Evolutionary conservation across 1,139 yeast species (phyloP), one percentile per base, ranked within the genome.

Genomic region (Suhomyces wounanorum): DNA sequence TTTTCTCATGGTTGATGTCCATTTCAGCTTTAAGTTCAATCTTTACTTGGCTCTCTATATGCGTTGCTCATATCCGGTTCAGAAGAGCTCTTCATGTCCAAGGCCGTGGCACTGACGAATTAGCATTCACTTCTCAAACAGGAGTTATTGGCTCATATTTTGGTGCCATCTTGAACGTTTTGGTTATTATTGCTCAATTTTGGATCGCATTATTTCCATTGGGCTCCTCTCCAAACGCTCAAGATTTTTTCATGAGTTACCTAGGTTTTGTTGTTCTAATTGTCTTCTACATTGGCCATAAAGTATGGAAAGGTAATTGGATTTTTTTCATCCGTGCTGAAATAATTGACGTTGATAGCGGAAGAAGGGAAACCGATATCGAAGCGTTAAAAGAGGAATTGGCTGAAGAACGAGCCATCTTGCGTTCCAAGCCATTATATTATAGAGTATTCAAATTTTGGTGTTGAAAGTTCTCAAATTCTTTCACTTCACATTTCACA

Each of bases 291-390:
- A 6, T 73, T 13, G 77, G 75, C 21, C 78, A 75, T 62, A 75
- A 75, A 60, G 53, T 75, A 28, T 74, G 77, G 78, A 71, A 65
- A 57, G 63, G 58, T 9, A 72, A 73, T 61, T 73, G 61, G 61
- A 60, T 57, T 14, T 52, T 81, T 13, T 73, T 68, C 58, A 72
- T 79, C 56, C 71, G 77, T 51, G 75, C 82, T 33, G 63, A 68
- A 43, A 82, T 83, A 49, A 79, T 86, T 59, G 90, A 86, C 64
- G 68, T 86, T 53, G 88, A 84, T 58, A 75, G 87, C 16, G 90
- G 89, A 61, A 83, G 90, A 81, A 80, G 84, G 66, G 85, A 81
- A 57, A 68, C 82, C 51, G 90, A 85, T 63, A 67, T 84, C 62
- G 89, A 84, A 55, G 73, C 83, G 44, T 73, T 84, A 62, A 83